Evolutionary conservation across 805 yeast genomes (phyloP), one percentile per base, ranked within the genome.

Genomic region (Saccharomycopsis sp.): DNA sequence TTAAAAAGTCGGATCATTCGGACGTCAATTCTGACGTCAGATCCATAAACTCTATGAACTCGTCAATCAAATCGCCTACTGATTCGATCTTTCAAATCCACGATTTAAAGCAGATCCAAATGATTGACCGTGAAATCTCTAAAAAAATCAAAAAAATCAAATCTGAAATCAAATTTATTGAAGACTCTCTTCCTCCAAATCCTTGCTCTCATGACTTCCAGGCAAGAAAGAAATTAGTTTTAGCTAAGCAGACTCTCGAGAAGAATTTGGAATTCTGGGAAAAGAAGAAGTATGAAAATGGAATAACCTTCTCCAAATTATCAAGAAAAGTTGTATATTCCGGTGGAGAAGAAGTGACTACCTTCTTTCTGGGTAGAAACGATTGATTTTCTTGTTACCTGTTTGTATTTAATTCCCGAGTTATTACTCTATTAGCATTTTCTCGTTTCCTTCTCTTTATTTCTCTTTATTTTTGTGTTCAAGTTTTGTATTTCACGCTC

Each of bases 271-370:
- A 62, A 47, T 62, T 59, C 42, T 62, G 64, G 64, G 64, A 62
- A 49, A 62, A 62, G 59, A 62, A 59, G 42, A 62, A 62, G 53
- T 62, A 62, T 41, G 64, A 62, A 52, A 62, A 62, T 54, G 64
- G 64, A 12, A 62, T 62, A 15, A 52, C 44, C 20, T 59, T 62
- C 41, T 54, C 59, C n/a, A 62, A 60, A 54, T 15, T 59, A 9
- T 49, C 59, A 7, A 57, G 64, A 55, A 62, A 62, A 50, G 60
- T 57, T 22, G 58, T 62, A 2, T 62, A 62, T 35, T 57, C 63
- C 9, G 64, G 64, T 14, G 64, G 64, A 29, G 64, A 62, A 29
- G 59, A 62, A 14, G 64, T 62, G 23, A 62, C 63, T n/a, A 59
- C 64, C 3, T 62, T 62, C 47, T 62, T 60, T 57, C 55, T 61